A percentile compares a stretch with the other conserved stretches of the same genome.
Evolutionary conservation across 805 yeast species (phyloP).

Genomic region (Millerozyma acaciae): DNA sequence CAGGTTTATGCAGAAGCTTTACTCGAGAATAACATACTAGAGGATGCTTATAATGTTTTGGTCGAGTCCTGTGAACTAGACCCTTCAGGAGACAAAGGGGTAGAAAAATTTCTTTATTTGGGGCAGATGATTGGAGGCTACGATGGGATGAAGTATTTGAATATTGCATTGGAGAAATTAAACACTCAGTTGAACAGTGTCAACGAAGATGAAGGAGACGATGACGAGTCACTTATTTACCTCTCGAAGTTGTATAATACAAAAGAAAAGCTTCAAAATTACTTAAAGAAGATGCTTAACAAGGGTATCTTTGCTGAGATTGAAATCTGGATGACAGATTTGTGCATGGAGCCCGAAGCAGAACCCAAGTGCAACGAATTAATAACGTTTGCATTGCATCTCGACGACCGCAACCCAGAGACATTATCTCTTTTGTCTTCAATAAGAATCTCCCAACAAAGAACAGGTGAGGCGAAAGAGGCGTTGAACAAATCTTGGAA

Average conservation of each 20-base stretch:
- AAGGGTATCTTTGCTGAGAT: constrained; percentile 81
- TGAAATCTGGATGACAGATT: constrained; percentile 97
- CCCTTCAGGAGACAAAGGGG: constrained; percentile 59
- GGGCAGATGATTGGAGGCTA: constrained; percentile 88
- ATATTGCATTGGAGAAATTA: constrained; percentile 58
- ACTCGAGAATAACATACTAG: constrained; percentile 76
- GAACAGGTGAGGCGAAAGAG: constrained; percentile 63
- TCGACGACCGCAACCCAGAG: constrained; percentile 68
- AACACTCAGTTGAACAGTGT: constrained; percentile 32
- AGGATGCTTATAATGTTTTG: constrained; percentile 66
- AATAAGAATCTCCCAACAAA: constrained; percentile 83
- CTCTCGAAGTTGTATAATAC: constrained; percentile 22
- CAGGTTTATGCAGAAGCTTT: constrained; percentile 71
- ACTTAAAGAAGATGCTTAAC: constrained; percentile 55
- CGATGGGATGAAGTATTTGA: constrained; percentile 62
- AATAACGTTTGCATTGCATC: constrained; percentile 57
- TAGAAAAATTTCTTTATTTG: constrained; percentile 80
- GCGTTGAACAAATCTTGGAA: constrained; percentile 73
- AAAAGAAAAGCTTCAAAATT: constrained; percentile 20
- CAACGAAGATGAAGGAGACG: constrained; percentile 16
- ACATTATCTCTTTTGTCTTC: constrained; percentile 80
- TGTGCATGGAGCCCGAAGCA: constrained; percentile 91
- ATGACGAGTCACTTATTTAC: constrained; percentile 21
- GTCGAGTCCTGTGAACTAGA: constrained; percentile 63
- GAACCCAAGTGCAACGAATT: constrained; percentile 74